Base-by-base conservation (phyloP, 2,329 filamentous ascomycete species). In the Fusarium cyanostomum region DNA sequence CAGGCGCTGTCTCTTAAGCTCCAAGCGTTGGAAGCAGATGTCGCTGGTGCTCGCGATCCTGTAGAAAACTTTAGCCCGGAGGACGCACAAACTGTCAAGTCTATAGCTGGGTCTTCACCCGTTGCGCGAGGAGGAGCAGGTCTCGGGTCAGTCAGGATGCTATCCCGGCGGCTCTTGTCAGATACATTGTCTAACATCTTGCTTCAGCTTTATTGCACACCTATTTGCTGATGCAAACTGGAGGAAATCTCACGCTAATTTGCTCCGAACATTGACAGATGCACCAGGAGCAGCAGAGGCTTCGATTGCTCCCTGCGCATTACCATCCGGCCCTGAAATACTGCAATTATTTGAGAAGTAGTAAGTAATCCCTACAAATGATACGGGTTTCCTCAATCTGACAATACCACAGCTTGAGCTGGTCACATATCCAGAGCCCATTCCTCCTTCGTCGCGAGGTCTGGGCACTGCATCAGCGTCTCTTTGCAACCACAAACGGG, bases 361-460 rank as follows among this genome's bases (percentile, higher is more conserved):
- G 60, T 55, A 1, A 62, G 58, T 39, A 2, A 1, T 12, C 7
- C 2, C 4, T 3, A 5, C 2, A 1, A 7, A 0, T 0, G 8
- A 0, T 8, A 2, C n/a, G 7, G 0, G 11, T 37, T n/a, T 26
- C 2, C 37, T 15, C 5, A 10, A 1, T 10, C 33, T 39, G 2
- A 57, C 2, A 0, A 3, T 1, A 3, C 1, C 1, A 3, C 4
- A 63, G 60, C 2, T n/a, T 64, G 31, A 64, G 28, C 1, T 64
- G 59, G 60, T 24, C 60, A 5, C 59, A 64, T 16, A 37, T 64
- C 2, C 61, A 64, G 1, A 55, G 43, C 3, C 61, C 61, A 0
- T 64, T 64, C 1, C 59, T 64, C 0, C 45, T 64, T 0, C 50
- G 59, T 0, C 42, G 31, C 16, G 63, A 52, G 3, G 31, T 64